Evolutionary conservation across 225 moss, liverwort and hornwort genomes (phyloP).

Genomic region (Polytrichum commune): DNA sequence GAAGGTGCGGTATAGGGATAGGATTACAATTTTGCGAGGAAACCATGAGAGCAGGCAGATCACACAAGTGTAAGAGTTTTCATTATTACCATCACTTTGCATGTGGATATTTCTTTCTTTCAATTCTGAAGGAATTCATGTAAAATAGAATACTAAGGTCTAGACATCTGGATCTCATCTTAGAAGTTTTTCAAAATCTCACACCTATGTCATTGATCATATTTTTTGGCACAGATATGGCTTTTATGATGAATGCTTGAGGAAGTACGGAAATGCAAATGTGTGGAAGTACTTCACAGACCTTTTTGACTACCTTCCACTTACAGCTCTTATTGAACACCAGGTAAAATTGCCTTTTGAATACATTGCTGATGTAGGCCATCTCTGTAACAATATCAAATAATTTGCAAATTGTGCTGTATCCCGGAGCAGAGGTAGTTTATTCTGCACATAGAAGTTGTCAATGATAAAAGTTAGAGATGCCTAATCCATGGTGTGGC

Average conservation of each 20-base stretch:
- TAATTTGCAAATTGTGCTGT: too few relatives aligned
- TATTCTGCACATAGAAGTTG: too few relatives aligned
- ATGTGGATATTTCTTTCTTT: too few relatives aligned
- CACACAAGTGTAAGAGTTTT: slow-evolving; percentile 91
- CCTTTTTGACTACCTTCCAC: slow-evolving; percentile 94
- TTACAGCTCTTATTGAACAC: slow-evolving; percentile 98
- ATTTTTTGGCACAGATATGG: slow-evolving; percentile 66
- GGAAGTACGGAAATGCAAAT: slow-evolving; percentile 98
- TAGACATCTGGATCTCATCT: too few relatives aligned
- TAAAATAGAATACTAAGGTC: too few relatives aligned
- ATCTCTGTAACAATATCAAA: too few relatives aligned
- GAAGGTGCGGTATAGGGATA: slow-evolving; percentile 99
- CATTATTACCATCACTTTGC: background rate
- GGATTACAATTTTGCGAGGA: slow-evolving; percentile 98
- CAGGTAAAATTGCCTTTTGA: slow-evolving; percentile 42
- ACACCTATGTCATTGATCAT: background rate
- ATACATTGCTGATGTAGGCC: too few relatives aligned
- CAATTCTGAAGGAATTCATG: too few relatives aligned
- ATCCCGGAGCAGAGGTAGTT: too few relatives aligned
- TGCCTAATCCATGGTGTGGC: too few relatives aligned
- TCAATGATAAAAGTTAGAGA: too few relatives aligned
- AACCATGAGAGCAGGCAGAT: slow-evolving; percentile 99
- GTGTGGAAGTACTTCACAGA: slow-evolving; percentile 99
- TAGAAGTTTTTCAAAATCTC: too few relatives aligned
- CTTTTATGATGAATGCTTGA: slow-evolving; percentile 99